phyloP scores from a whole-genome alignment of 2,329 filamentous ascomycete genomes.

The Niveomyces coronatus region DNA sequence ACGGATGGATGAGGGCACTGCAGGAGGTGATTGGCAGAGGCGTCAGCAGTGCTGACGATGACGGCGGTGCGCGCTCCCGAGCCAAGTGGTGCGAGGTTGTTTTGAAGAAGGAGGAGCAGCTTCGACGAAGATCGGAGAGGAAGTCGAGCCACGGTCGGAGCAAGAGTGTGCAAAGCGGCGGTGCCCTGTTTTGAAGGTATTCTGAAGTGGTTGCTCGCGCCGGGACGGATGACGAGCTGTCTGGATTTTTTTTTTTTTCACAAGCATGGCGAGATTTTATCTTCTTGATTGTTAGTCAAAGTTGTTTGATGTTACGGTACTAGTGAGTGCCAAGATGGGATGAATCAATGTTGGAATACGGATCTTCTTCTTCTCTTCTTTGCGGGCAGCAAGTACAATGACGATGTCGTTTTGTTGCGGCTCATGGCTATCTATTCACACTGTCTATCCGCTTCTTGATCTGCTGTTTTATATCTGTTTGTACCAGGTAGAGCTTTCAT shows the following conservation, averaged over 20 bases:
- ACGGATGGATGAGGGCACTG: slow-evolving; percentile 88
- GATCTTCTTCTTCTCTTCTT: too few species aligned
- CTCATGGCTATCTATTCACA: slow-evolving; percentile 4
- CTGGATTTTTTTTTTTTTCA: slow-evolving; percentile 3
- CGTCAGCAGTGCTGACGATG: slow-evolving; percentile 36
- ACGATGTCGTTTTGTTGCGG: slow-evolving; percentile 14
- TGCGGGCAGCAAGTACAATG: slow-evolving; percentile 4
- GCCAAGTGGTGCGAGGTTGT: slow-evolving; percentile 59
- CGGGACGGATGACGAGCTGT: not conserved
- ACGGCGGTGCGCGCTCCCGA: slow-evolving; percentile 30
- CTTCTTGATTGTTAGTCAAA: slow-evolving; percentile 12
- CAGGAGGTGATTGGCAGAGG: slow-evolving; percentile 56
- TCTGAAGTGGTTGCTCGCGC: too few species aligned
- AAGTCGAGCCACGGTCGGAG: slow-evolving; percentile 40
- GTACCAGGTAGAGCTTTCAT: slow-evolving; percentile 10
- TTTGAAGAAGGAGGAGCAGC: slow-evolving; percentile 50
- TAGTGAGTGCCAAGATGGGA: slow-evolving; percentile 8
- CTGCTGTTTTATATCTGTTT: too few species aligned
- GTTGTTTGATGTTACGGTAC: too few species aligned
- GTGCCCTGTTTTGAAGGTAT: slow-evolving; percentile 25
- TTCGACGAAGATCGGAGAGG: slow-evolving; percentile 44
- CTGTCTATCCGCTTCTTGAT: too few species aligned
- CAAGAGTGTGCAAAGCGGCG: slow-evolving; percentile 33
- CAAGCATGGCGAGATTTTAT: slow-evolving; percentile 10
- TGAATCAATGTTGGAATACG: slow-evolving; percentile 9